These are phyloP conservation scores for Luffa acutangula DNA, from an alignment of 306 rosid genomes.

Conservation along the genomic window DNA sequence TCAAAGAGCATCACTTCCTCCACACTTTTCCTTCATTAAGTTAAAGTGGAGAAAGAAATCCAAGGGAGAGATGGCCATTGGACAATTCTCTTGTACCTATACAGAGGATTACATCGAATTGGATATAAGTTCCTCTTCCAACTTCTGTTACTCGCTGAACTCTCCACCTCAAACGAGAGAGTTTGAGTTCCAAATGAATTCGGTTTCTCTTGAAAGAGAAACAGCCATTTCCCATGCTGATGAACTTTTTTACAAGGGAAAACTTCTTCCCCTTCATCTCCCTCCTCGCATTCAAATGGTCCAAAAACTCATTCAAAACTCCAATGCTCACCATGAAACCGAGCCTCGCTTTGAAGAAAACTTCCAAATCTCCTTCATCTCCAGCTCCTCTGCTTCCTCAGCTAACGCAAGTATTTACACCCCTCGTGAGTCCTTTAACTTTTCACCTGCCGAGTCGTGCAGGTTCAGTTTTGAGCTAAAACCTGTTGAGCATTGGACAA, in stretches of 20 bases:
- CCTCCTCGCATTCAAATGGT: constrained; percentile 91
- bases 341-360: not conserved
- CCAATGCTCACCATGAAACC: constrained; percentile 13
- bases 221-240: constrained; percentile 66
- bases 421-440: constrained; percentile 20
- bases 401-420: constrained; percentile 15
- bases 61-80: constrained; percentile 4
- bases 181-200: constrained; percentile 82
- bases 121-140: constrained; percentile 24
- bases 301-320: constrained; percentile 38
- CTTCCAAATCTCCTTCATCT: constrained; percentile 19
- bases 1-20: not conserved
- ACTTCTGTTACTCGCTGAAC: constrained; percentile 20
- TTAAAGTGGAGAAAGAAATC: not conserved
- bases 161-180: constrained; percentile 65
- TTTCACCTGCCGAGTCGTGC: constrained; percentile 61
- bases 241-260: constrained; percentile 88
- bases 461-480: constrained; percentile 53
- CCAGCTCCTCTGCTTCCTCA: constrained; percentile 26
- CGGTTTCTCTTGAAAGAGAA: constrained; percentile 26
- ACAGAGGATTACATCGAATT: constrained; percentile 10
- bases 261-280: constrained; percentile 92
- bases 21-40: not conserved
- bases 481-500: constrained; percentile 38
- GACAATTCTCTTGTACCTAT: constrained; percentile 6